These are phyloP conservation scores for Hyaloscypha bicolor DNA, from an alignment of 495 filamentous ascomycete genomes.

Conservation along the genomic window DNA sequence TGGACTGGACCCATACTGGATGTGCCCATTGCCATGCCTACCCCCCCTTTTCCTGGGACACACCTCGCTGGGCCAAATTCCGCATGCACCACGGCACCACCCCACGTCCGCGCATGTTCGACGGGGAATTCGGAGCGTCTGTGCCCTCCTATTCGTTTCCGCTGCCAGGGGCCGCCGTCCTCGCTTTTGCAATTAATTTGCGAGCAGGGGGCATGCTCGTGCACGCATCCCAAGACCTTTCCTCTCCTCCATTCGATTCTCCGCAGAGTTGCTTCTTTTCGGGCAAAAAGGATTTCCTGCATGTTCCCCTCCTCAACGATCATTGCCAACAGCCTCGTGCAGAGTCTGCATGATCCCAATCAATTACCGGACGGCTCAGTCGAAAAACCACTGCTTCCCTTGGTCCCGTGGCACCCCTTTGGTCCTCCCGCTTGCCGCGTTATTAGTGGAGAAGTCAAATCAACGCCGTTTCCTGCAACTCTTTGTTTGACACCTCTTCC, in stretches of 20 bases:
- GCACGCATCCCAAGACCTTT: neutral
- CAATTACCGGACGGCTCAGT: neutral
- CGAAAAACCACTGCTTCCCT: neutral
- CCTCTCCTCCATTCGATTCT: neutral
- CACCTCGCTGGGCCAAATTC: no score
- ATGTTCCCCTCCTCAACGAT: slow-evolving; percentile 1
- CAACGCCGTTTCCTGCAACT: neutral
- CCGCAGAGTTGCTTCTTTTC: slow-evolving; percentile 13
- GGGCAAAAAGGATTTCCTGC: slow-evolving; percentile 8
- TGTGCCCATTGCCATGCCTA: no score
- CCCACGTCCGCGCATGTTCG: neutral
- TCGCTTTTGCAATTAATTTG: slow-evolving; percentile 1
- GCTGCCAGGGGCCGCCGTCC: neutral
- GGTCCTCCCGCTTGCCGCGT: neutral
- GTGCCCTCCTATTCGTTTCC: neutral
- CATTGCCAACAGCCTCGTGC: neutral
- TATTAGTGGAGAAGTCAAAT: neutral
- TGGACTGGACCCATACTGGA: no score
- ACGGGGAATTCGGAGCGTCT: neutral
- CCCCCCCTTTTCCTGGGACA: no score
- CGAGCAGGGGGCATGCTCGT: neutral
- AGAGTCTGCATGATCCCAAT: slow-evolving; percentile 7
- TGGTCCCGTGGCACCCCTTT: neutral
- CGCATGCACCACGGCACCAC: neutral
- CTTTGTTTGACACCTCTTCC: neutral